Evolutionary conservation across 2,329 filamentous ascomycete genomes (phyloP).

Genomic region (Ascochyta fabae): DNA sequence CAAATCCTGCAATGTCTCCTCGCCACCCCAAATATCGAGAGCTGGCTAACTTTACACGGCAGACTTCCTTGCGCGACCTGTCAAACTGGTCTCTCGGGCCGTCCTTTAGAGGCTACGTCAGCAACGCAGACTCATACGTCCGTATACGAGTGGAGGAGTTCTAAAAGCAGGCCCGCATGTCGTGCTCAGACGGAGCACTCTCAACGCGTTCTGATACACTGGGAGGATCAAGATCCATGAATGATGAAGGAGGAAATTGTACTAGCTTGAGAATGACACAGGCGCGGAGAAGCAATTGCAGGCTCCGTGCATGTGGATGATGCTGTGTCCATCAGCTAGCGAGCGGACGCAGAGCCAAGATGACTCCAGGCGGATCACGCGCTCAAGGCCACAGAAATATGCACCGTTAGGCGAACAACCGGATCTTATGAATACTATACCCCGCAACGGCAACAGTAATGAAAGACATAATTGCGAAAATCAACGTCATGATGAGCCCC

Average conservation of each 20-base stretch:
- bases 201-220: neutral
- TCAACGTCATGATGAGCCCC: neutral
- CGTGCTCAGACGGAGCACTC: neutral
- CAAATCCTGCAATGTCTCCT: neutral
- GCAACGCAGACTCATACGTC: constrained; percentile 34
- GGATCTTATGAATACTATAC: neutral
- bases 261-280: neutral
- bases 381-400: neutral
- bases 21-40: neutral
- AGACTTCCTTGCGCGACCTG: constrained; percentile 20
- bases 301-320: neutral
- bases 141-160: constrained; percentile 27
- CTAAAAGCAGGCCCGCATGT: neutral
- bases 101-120: constrained; percentile 31
- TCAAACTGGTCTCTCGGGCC: constrained; percentile 32
- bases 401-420: neutral
- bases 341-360: neutral
- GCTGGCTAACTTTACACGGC: neutral
- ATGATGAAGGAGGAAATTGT: neutral
- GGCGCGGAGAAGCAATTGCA: neutral
- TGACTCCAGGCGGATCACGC: neutral
- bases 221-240: neutral
- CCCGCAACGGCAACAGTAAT: neutral
- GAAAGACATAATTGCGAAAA: neutral
- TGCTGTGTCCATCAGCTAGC: neutral